Conservation (phyloP, 2,329 filamentous ascomycete species). For the Fusarium paranaense region DNA sequence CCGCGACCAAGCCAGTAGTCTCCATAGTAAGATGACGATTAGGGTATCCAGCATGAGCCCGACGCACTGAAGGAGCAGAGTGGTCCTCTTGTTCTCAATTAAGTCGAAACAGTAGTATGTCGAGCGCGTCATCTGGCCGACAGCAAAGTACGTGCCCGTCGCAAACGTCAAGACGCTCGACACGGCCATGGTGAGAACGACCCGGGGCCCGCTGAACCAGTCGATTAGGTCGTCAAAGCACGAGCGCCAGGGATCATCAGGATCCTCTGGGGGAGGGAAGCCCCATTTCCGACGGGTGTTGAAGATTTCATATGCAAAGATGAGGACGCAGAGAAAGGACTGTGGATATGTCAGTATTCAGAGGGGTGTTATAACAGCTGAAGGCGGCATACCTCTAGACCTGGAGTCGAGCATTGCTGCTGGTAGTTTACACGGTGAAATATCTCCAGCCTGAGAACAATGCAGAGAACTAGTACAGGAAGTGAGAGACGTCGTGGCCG, state of each 20-base stretch:
- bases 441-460: conserved; percentile 61
- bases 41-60: conserved; percentile 60
- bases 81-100: conserved; percentile 52
- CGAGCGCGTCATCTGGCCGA: conserved; percentile 55
- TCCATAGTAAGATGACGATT: conserved; percentile 63
- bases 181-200: conserved; percentile 51
- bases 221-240: conserved; percentile 59
- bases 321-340: conserved; percentile 60
- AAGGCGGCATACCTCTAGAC: conserved; percentile 57
- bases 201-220: conserved; percentile 59
- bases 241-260: conserved; percentile 62
- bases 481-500: conserved; percentile 61
- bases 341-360: conserved; percentile 39
- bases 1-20: conserved; percentile 62
- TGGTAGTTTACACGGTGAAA: conserved; percentile 59
- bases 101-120: conserved; percentile 63
- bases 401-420: conserved; percentile 63
- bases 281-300: conserved; percentile 49
- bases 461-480: conserved; percentile 56
- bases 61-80: conserved; percentile 56
- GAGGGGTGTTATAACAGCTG: not conserved
- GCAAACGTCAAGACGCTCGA: conserved; percentile 54
- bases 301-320: conserved; percentile 60
- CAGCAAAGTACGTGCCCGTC: conserved; percentile 56
- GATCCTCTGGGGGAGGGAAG: conserved; percentile 47